Evolutionary conservation across 2,329 filamentous ascomycete genomes (phyloP), one percentile per base, ranked within the genome.

Genomic region (Trichoderma sp.): DNA sequence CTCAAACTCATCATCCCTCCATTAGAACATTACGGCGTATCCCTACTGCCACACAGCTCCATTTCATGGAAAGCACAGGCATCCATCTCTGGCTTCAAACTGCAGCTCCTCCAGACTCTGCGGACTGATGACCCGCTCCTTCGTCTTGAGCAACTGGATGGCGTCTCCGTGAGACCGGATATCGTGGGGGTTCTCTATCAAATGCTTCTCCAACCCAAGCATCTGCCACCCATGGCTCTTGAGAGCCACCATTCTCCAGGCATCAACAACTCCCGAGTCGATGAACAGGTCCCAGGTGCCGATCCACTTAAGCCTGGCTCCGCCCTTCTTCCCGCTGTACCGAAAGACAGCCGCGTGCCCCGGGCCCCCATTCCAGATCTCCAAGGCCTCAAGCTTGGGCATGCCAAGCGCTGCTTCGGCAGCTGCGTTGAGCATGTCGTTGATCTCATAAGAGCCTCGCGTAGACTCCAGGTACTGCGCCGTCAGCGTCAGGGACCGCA

Each of bases 361-460:
- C 15, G 41, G 17, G 43, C 60, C 60, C 17, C 60, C 60, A 9
- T 63, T 63, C 60, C 62, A 64, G 28, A 64, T 43, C 24, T 64
- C 62, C 45, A 64, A 6, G 30, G 45, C 39, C 43, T 52, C 44
- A 3, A 64, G 62, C 54, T 48, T 34, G 28, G 44, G 51, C 62
- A 64, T 64, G 21, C 44, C 62, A 44, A 56, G 44, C 44, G 51
- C 62, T 3, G 21, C 54, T 7, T 44, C 39, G 43, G 52, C 62
- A 21, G 52, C 51, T 10, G 19, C 43, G 12, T 51, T 47, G 43
- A 58, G 44, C 28, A 64, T 21, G 17, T n/a, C 45, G 45, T 50
- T 58, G 19, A 51, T 44, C 43, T 58, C 54, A n/a, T 56, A n/a
- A 28, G 28, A 21, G 17, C 14, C 19, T 45, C 50, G 60, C 28